Evolutionary conservation across 1,284 basidiomycete species (phyloP).

Genomic region (Phenoliferia sp.): DNA sequence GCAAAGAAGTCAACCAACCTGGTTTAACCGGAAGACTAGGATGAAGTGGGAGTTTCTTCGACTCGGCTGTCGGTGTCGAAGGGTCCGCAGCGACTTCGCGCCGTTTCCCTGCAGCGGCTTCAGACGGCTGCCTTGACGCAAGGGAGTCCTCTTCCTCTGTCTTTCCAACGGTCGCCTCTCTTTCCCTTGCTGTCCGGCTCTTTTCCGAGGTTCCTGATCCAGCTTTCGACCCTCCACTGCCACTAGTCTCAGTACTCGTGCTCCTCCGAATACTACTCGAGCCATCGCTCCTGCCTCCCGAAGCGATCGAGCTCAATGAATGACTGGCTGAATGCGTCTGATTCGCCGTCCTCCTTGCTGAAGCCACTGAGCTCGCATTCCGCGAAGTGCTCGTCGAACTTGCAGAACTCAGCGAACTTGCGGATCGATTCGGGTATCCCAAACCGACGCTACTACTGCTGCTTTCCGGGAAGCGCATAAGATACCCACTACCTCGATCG

Average conservation of each 20-base stretch:
- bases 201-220: not conserved
- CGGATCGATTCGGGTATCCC: not conserved
- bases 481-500: constrained; percentile 15
- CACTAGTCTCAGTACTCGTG: not conserved
- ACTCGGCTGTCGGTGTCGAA: not conserved
- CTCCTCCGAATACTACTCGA: not conserved
- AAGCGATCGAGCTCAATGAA: not conserved
- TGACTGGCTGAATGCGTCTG: constrained; percentile 1
- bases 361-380: constrained; percentile 1
- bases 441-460: constrained; percentile 2
- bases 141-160: not conserved
- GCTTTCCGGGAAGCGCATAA: constrained; percentile 32
- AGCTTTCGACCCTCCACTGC: not conserved
- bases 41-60: constrained; percentile 8
- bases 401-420: not conserved
- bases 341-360: not conserved
- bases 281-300: not conserved
- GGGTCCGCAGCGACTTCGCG: no score
- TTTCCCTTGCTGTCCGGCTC: not conserved
- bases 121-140: no score
- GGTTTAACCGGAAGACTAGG: constrained; percentile 23
- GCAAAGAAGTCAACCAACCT: not conserved
- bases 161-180: not conserved
- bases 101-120: no score
- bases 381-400: constrained; percentile 1